Evolutionary conservation across 495 filamentous ascomycete species (phyloP), one percentile per base, ranked within the genome.

Genomic region (Xylaria longipes): DNA sequence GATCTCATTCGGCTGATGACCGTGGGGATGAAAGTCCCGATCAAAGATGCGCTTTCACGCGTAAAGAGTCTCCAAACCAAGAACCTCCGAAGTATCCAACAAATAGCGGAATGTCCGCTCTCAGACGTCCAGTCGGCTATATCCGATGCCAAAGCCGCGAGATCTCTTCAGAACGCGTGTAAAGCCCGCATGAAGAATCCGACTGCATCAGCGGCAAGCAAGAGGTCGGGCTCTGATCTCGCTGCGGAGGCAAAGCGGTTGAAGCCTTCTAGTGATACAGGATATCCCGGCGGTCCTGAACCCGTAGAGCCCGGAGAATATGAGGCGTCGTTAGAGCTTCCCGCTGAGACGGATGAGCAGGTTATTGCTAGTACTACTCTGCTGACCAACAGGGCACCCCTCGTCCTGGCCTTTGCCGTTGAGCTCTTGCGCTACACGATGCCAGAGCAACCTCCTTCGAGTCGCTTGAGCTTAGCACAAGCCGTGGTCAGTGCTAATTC

Each of bases 391-490:
- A 84, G 93, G 45, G 93, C 93, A 15, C 93, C 93, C 7, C 82
- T 97, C 33, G 91, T 95, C 12, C 82, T 97, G 22, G 93, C 93
- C 8, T 96, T 95, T 80, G 91, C 91, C 1, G 87, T 94, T 20
- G 86, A 87, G 70, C 78, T 95, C 63, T 74, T 95, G 57, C 91
- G 90, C 65, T 89, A 91, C 75, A 94, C 93, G 0, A 95, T 93
- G 90, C 92, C 93, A 0, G 89, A 91, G 71, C 93, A 97, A 77
- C 93, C 93, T 5, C 83, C 91, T n/a, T 94, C 91, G 6, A 93
- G 92, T 73, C 85, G 92, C 52, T 80, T 96, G 29, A 95, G 93
- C 77, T 81, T 97, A 29, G 92, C 87, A 0, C 93, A 95, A 76
- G 93, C 91, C 1, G 88, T 94, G 9, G 91, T 95, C 29, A 94